A percentile compares a stretch with the other conserved stretches of the same genome.
These are phyloP conservation scores for Fistulinella staudtii DNA, from an alignment of 1,284 basidiomycete genomes.

Conservation along the genomic window DNA sequence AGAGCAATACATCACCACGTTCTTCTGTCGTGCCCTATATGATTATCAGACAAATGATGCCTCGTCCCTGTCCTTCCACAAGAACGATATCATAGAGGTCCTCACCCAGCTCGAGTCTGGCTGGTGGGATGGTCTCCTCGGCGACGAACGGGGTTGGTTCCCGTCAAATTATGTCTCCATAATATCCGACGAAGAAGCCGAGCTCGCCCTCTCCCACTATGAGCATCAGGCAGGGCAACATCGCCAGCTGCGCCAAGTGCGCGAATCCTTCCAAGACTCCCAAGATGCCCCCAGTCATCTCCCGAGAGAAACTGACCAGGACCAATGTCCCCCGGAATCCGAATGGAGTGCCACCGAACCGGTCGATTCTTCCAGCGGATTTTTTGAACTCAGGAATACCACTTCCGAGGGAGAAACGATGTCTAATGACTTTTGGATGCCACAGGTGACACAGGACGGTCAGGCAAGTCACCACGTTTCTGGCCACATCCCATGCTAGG, in stretches of 20 bases:
- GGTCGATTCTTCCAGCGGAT: slow-evolving; percentile 17
- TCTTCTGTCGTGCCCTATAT: slow-evolving; percentile 91
- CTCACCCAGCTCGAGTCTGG: slow-evolving; percentile 88
- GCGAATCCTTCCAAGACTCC: slow-evolving; percentile 12
- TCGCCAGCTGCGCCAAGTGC: slow-evolving; percentile 14
- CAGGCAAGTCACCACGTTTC: slow-evolving; percentile 48
- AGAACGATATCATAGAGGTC: slow-evolving; percentile 92
- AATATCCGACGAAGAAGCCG: slow-evolving; percentile 78
- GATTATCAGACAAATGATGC: slow-evolving; percentile 87
- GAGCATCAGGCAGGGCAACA: slow-evolving; percentile 36
- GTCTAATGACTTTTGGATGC: slow-evolving; percentile 77
- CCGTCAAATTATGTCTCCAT: slow-evolving; percentile 91
- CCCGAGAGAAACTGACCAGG: slow-evolving; percentile 16
- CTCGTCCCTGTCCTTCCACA: slow-evolving; percentile 84
- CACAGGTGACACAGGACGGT: slow-evolving; percentile 66
- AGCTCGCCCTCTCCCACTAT: slow-evolving; percentile 53
- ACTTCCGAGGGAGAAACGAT: slow-evolving; percentile 34
- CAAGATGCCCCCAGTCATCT: slow-evolving; percentile 13
- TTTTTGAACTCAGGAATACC: slow-evolving; percentile 21
- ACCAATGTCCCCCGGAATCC: slow-evolving; percentile 21
- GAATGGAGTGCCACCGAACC: slow-evolving; percentile 24
- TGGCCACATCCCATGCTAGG: background rate
- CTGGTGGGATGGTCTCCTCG: slow-evolving; percentile 98
- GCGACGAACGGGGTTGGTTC: slow-evolving; percentile 93
- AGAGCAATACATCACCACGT: slow-evolving; percentile 58